Evolutionary conservation across 768 basidiomycete species (phyloP).

Genomic region (Russula dissimulans): DNA sequence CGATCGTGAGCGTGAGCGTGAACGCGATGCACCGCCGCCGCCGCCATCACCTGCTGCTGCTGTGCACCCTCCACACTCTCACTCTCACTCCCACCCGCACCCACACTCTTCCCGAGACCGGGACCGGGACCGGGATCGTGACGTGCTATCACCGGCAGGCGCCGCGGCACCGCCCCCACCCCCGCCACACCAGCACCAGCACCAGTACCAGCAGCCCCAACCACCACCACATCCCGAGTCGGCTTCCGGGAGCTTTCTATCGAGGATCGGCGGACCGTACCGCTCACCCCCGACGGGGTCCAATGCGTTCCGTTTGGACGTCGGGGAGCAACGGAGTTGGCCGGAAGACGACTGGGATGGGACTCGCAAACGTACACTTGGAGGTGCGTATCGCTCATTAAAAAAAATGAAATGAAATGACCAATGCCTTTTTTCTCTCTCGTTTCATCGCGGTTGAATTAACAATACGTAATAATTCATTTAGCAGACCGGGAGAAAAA

Average conservation of each 20-base stretch:
- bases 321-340: conserved; percentile 16
- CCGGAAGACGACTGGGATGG: conserved; percentile 58
- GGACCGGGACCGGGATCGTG: no score
- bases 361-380: conserved; percentile 54
- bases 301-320: conserved; percentile 13
- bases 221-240: conserved; percentile 1
- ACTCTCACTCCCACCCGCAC: no score
- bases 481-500: conserved; percentile 57
- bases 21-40: no score
- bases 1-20: background rate
- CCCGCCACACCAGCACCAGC: no score
- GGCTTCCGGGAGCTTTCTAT: conserved; percentile 34
- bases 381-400: conserved; percentile 36
- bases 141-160: background rate
- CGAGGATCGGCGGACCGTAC: conserved; percentile 59
- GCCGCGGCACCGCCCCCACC: background rate
- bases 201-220: background rate
- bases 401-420: background rate
- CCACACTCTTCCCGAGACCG: no score
- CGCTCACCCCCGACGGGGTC: conserved; percentile 24
- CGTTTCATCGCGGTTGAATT: no score
- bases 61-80: background rate
- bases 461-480: conserved; percentile 2
- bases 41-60: background rate
- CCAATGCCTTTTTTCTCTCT: background rate